Percentiles rank a stretch among this genome's conserved stretches.
phyloP scores from a whole-genome alignment of 2,329 filamentous ascomycete genomes.

The Colletotrichum theobromicola region DNA sequence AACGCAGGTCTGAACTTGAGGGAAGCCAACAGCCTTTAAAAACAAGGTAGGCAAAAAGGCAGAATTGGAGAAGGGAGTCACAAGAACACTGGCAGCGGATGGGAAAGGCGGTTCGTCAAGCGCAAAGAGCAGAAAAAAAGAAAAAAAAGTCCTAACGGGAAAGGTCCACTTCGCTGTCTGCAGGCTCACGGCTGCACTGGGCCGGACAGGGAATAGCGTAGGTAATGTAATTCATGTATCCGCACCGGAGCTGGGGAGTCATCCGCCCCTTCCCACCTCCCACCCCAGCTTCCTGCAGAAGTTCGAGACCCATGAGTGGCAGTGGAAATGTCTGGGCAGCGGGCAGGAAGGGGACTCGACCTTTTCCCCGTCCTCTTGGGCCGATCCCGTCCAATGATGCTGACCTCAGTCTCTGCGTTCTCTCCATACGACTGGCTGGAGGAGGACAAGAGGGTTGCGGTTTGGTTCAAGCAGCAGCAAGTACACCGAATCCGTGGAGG shows the following conservation, averaged over 20 bases:
- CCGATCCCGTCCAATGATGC: slow-evolving; percentile 7
- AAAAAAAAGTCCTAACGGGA: background rate
- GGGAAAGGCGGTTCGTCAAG: slow-evolving; percentile 11
- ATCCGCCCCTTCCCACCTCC: background rate
- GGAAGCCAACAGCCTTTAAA: background rate
- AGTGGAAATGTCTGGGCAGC: background rate
- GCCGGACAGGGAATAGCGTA: slow-evolving; percentile 18
- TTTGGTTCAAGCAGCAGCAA: background rate
- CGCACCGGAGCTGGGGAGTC: slow-evolving; percentile 1
- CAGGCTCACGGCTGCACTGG: slow-evolving; percentile 18
- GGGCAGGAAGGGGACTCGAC: background rate
- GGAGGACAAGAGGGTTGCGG: background rate
- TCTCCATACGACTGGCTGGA: background rate
- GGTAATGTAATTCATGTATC: background rate
- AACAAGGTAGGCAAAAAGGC: background rate
- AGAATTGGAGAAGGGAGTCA: slow-evolving; percentile 14
- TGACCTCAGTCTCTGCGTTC: background rate
- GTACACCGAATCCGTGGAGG: background rate
- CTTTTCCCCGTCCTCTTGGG: background rate
- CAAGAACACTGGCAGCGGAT: slow-evolving; percentile 1
- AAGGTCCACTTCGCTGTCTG: slow-evolving; percentile 16
- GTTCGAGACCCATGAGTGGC: background rate
- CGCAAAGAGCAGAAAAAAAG: background rate
- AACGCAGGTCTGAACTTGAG: background rate
- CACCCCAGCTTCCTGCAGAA: slow-evolving; percentile 11